Evolutionary conservation across 441 rosid genomes (phyloP).

Genomic region (Pelargonium myrrhifolium): DNA sequence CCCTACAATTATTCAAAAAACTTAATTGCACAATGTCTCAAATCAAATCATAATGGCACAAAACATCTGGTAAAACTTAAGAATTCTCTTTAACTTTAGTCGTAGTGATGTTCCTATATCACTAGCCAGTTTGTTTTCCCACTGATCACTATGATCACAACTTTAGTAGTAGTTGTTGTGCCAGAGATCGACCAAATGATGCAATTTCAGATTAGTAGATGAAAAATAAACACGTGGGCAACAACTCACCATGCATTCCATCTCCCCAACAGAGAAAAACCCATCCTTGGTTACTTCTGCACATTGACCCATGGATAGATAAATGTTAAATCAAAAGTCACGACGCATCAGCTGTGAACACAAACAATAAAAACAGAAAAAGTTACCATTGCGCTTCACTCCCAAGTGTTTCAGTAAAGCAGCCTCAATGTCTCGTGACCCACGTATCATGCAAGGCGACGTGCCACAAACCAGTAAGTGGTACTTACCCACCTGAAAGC

Average conservation of each 20-base stretch:
- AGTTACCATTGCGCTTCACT: conserved; percentile 78
- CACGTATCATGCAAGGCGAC: conserved; percentile 96
- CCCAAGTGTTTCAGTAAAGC: conserved; percentile 86
- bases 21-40: too few relatives aligned
- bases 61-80: too few relatives aligned
- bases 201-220: conserved; percentile 3
- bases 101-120: too few relatives aligned
- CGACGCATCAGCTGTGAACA: neutral
- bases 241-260: conserved; percentile 93
- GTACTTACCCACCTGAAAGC: conserved; percentile 83
- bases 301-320: conserved; percentile 14
- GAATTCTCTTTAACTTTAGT: too few relatives aligned
- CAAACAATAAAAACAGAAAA: conserved; percentile 12
- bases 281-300: conserved; percentile 98
- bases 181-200: conserved; percentile 6
- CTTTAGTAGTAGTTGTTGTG: neutral
- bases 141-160: neutral
- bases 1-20: conserved; percentile 51
- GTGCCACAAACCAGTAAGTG: conserved; percentile 96
- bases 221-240: conserved; percentile 8
- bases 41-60: too few relatives aligned
- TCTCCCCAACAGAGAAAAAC: conserved; percentile 94
- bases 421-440: conserved; percentile 81
- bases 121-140: too few relatives aligned
- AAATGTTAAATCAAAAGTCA: conserved; percentile 14